Base-by-base conservation (phyloP, 2,329 filamentous ascomycete species). In the Penicillium sp. region DNA sequence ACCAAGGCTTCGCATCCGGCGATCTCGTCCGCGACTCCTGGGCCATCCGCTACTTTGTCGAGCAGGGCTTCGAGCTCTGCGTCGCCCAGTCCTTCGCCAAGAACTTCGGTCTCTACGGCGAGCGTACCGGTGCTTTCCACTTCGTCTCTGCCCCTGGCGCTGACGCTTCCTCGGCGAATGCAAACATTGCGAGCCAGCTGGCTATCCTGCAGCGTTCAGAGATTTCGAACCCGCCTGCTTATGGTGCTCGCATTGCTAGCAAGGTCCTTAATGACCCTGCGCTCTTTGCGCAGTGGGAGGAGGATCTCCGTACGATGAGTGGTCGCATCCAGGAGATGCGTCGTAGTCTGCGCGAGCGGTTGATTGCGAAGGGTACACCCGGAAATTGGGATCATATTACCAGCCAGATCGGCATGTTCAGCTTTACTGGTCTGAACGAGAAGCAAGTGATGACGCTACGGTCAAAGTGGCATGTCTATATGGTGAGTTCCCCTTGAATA, bases 371-470 rank as follows among this genome's bases (percentile, higher is more conserved):
- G 54, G 85, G 84, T 28, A 96, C 94, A 0, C 93, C 93, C 0
- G 93, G 93, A 29, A 88, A 83, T 13, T 99, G 94, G 94, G 90
- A 92, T 69, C 94, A 99, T 76, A 95, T 99, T 71, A 96, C 92
- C 15, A 89, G 95, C 66, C 94, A 99, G 81, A 99, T 99, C 70
- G 94, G 94, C 77, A 99, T 99, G 94, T 99, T 99, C 78, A 93
- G 87, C 73, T 99, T 95, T 52, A 80, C 79, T 0, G 81, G 81
- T 0, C 66, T 84, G 54, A 76, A 56, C 4, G 74, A 78, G 53
- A 53, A 66, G 3, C 80, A 83, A 57, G 79, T 83, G 3, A 60
- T 67, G 59, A 63, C 70, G 43, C 60, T 79, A 54, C 65, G 74
- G 29, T 73, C 76, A 47, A 76, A 79, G 65, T 78, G 74, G 71